Evolutionary conservation across 257 asterid species (phyloP), one percentile per base, ranked within the genome.

Genomic region (Penstemon eatonii): DNA sequence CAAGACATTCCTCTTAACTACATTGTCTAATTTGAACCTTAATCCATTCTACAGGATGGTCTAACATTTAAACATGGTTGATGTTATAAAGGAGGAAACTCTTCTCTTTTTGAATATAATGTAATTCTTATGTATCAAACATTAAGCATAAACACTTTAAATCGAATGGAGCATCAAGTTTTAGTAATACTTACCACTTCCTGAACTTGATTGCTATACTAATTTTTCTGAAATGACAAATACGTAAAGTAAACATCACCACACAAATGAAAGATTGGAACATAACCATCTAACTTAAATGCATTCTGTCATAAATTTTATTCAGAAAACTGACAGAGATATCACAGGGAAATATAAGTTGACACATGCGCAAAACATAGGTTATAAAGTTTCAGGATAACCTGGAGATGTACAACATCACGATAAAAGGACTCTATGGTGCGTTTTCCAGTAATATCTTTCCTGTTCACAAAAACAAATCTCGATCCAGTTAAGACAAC

Each of bases 341-440:
- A 45, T 40, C 57, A 52, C 49, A 4, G 5, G 50, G 44, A 63
- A 68, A 56, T 50, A 65, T 42, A 40, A 66, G 56, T 4, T 37
- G 45, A 5, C 25, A 49, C 1, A 41, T n/a, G 33, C 1, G 43
- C 25, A 65, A 44, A 63, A 61, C 25, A 76, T 49, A 68, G 70
- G 70, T 73, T 44, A 53, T 59, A 55, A 74, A 72, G 68, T 54
- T 75, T 66, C 15, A 55, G 65, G 60, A 64, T 63, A 64, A 92
- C 98, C 94, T 92, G 98, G 76, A 89, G 91, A 65, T 79, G 74
- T 59, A 90, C 97, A 78, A 88, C 95, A 57, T 86, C 87, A 55
- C 62, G 86, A 81, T 87, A 92, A 80, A 89, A 90, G 50, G 81
- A 79, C 55, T 86, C 90, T 36, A 92, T 82, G 77, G 88, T 61